Conservation (phyloP, 164 flowering plant genomes). For the Chloranthus sessilifolius region DNA sequence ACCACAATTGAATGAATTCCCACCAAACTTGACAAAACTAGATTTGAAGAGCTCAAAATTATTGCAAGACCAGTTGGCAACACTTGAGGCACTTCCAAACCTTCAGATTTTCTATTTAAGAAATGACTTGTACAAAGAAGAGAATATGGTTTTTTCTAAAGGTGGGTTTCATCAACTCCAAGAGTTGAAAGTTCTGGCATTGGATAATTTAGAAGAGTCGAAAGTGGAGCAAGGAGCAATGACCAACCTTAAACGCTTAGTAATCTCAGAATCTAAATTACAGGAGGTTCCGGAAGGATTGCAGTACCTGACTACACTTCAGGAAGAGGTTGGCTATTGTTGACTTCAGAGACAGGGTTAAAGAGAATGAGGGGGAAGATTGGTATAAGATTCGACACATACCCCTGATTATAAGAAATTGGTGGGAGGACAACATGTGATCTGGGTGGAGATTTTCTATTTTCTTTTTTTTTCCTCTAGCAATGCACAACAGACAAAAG, state of each 20-base stretch:
- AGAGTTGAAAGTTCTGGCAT: neutral
- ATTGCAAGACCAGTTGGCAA: neutral
- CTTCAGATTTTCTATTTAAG: neutral
- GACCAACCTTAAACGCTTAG: neutral
- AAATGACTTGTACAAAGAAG: constrained; percentile 8
- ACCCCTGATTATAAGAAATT: too few relatives aligned
- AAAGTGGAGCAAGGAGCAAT: constrained; percentile 4
- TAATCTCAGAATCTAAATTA: constrained; percentile 11
- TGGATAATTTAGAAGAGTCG: neutral
- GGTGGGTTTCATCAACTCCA: neutral
- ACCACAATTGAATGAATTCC: neutral
- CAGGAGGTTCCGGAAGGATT: constrained; percentile 29
- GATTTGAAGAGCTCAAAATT: neutral
- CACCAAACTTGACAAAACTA: constrained; percentile 4
- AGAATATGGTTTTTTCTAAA: neutral
- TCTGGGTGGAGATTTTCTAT: too few relatives aligned
- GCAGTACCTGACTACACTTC: constrained; percentile 19
- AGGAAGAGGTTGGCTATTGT: neutral
- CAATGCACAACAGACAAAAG: too few relatives aligned
- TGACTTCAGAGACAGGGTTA: neutral
- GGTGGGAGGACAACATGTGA: too few relatives aligned
- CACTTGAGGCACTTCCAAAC: neutral
- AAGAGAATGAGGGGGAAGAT: neutral
- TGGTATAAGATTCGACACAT: neutral
- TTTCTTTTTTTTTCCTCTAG: too few relatives aligned